Base-by-base conservation (phyloP, 2,329 filamentous ascomycete genomes). In the Cytospora chrysosperma region DNA sequence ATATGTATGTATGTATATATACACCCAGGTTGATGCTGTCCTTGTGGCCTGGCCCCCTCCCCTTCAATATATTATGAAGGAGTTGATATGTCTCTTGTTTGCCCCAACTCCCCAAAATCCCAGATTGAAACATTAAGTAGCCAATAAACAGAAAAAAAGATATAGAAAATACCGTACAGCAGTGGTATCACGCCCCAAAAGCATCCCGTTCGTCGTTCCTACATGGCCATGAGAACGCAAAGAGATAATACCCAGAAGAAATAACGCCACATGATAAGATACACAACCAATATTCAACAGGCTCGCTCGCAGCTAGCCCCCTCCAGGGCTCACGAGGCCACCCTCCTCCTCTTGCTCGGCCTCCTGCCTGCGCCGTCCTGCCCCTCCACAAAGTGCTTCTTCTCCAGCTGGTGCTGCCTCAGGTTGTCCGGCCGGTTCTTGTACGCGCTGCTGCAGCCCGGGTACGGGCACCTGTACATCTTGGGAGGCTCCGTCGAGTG, bases 361-460 rank as follows among this genome's bases (percentile, higher is more conserved):
- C 80, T 73, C 60, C 75, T 71, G 15, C 59, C 65, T 4, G 65
- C 64, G 56, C 71, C 71, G n/a, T 75, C 73, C 27, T 80, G 76
- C 3, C 74, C 76, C 12, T 79, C 76, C n/a, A 82, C 75, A 65
- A 82, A 85, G 67, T 85, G 83, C 0, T 77, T 76, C 74, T 85
- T 85, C 64, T 84, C 82, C 37, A 83, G 78, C 71, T 84, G 81
- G 68, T 86, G 83, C 70, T 85, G 82, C 63, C 80, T 76, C 66
- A 86, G 71, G 61, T 85, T 86, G 68, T 85, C 83, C 28, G 77
- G 78, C 15, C 83, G 77, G 68, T 85, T 85, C 71, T 80, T 83
- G 69, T 83, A 86, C 68, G 81, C 78, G 69, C 82, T 85, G 26
- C 74, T 79, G 69, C 83, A 86, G 3, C 81, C 82, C 2, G 82